Base-by-base conservation (phyloP, 306 rosid species). In the Lablab purpureus region DNA sequence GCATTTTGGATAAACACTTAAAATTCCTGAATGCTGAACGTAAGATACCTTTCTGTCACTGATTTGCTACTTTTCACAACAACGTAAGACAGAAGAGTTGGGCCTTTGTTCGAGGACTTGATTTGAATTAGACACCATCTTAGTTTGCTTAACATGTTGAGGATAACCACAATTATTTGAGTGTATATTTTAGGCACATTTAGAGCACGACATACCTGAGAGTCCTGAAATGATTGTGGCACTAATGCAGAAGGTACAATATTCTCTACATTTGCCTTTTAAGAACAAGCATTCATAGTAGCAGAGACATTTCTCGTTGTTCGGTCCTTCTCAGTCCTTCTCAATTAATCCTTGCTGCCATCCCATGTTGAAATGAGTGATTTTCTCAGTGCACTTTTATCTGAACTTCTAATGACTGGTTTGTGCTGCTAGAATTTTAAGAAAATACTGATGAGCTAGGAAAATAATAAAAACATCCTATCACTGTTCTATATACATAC, bases 1-100 rank as follows among this genome's bases (percentile, higher is more conserved):
- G 50, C 71, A 36, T 65, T 65, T 65, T 65, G 71, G 71, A 65
- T 65, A 88, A 92, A 90, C 82, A 90, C 65, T 67, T 88, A 88
- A 11, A 92, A 92, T 83, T 88, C 94, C 80, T 92, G 97, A 88
- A 90, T 87, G 88, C 79, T 92, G 87, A 87, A 87, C 75, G 97
- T 92, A 85, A 81, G 87, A 74, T 45, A 54, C 67, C 32, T 56
- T 76, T 51, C 75, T 71, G 17, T 67, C 30, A 47, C 67, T 60
- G 49, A 40, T 58, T 49, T 5, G 22, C 65, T 41, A 66, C 40
- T 55, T 30, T 52, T 47, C 32, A 41, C 56, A 55, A n/a, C 59
- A 59, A 43, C 62, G 18, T 43, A 58, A 43, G 71, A 59, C 30
- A 0, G 4, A n/a, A 70, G 73, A 47, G 15, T 45, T 34, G 3